Conservation (phyloP, 306 rosid species). For the Malus sieversii region DNA sequence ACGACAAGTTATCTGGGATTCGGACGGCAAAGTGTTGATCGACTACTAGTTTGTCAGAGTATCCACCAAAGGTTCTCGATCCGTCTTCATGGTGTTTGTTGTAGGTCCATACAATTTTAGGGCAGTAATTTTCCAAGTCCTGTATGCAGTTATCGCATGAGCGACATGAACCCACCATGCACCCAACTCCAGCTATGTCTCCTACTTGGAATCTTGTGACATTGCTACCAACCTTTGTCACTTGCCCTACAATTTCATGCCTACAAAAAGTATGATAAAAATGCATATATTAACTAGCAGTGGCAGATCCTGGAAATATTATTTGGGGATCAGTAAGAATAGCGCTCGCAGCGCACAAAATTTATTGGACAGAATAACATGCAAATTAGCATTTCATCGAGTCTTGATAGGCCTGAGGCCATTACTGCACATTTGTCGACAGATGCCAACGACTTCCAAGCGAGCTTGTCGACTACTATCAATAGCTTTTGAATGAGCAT, state of each 20-base stretch:
- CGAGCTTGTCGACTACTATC: too few species aligned
- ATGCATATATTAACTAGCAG: too few species aligned
- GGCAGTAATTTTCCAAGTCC: constrained; percentile 49
- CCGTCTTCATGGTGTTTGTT: background rate
- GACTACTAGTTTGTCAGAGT: constrained; percentile 38
- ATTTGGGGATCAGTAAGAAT: too few species aligned
- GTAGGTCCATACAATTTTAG: constrained; percentile 28
- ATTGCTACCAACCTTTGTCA: constrained; percentile 55
- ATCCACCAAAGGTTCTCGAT: constrained; percentile 35
- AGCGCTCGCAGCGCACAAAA: rapidly evolving
- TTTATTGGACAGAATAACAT: too few species aligned
- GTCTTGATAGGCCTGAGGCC: too few species aligned
- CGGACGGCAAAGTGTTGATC: constrained; percentile 34
- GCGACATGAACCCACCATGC: constrained; percentile 41
- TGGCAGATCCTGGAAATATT: too few species aligned
- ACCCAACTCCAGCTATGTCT: constrained; percentile 54
- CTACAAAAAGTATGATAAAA: background rate
- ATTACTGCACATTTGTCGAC: too few species aligned
- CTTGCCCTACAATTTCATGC: constrained; percentile 52
- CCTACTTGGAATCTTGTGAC: constrained; percentile 49
- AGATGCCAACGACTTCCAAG: too few species aligned
- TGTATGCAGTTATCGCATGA: constrained; percentile 36
- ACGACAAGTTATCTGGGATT: constrained; percentile 35
- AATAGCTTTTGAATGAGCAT: too few species aligned
- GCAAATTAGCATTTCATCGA: too few species aligned